These are phyloP conservation scores for Phytophthora idaei DNA, from an alignment of 352 stramenopile genomes.

Conservation along the genomic window DNA sequence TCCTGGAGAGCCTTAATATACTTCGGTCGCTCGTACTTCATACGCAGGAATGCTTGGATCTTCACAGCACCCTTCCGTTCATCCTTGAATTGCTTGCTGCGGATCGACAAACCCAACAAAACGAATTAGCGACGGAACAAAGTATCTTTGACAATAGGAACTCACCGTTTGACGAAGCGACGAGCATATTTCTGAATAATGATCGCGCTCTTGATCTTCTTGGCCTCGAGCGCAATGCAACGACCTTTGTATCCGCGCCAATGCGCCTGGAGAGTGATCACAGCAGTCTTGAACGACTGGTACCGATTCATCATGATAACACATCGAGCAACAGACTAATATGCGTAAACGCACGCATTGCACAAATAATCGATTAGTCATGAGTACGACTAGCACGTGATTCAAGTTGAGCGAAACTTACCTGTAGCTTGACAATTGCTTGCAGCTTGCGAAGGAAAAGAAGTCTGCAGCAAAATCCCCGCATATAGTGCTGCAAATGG, in stretches of 20 bases:
- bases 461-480: slow-evolving; percentile 63
- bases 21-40: slow-evolving; percentile 65
- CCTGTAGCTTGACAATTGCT: slow-evolving; percentile 83
- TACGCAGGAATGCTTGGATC: slow-evolving; percentile 70
- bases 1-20: slow-evolving; percentile 57
- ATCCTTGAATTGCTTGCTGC: slow-evolving; percentile 61
- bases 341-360: slow-evolving; percentile 4
- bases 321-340: slow-evolving; percentile 80
- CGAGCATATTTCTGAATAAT: slow-evolving; percentile 72
- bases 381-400: not conserved
- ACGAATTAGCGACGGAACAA: slow-evolving; percentile 7
- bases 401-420: slow-evolving; percentile 18
- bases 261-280: slow-evolving; percentile 71
- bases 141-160: not conserved
- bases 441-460: slow-evolving; percentile 66
- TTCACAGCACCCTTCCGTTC: slow-evolving; percentile 56
- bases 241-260: slow-evolving; percentile 80
- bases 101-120: slow-evolving; percentile 2
- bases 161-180: slow-evolving; percentile 65
- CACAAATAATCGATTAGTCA: slow-evolving; percentile 12
- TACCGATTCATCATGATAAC: slow-evolving; percentile 82
- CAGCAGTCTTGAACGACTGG: slow-evolving; percentile 56
- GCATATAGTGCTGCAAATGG: slow-evolving; percentile 77
- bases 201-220: slow-evolving; percentile 64
- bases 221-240: slow-evolving; percentile 50